Conservation (phyloP, 2,329 filamentous ascomycete species). For the Neonectria punicea region DNA sequence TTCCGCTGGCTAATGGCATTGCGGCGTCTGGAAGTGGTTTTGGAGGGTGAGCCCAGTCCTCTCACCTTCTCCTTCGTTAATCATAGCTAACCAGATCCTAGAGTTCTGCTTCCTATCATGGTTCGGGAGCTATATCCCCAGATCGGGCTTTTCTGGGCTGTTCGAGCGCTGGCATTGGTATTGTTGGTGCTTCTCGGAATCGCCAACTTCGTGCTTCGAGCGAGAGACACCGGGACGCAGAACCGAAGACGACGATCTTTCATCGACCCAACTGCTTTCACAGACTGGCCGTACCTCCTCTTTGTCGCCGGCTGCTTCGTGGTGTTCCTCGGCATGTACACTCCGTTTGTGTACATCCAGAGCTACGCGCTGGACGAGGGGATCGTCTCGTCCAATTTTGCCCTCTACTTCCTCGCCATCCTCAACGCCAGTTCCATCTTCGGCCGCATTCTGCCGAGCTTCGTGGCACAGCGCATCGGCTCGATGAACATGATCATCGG, state of each 20-base stretch:
- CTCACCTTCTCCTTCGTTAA: accelerated
- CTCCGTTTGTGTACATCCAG: conserved; percentile 76
- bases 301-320: conserved; percentile 49
- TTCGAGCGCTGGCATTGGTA: conserved; percentile 25
- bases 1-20: conserved; percentile 81
- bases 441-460: conserved; percentile 74
- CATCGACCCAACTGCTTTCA: conserved; percentile 30
- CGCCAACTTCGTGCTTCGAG: conserved; percentile 25
- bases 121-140: conserved; percentile 20
- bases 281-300: conserved; percentile 27
- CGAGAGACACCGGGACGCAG: neutral
- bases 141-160: conserved; percentile 25
- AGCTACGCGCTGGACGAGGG: conserved; percentile 73
- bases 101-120: conserved; percentile 37
- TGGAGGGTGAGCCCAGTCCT: conserved; percentile 58
- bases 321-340: conserved; percentile 69
- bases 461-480: conserved; percentile 47
- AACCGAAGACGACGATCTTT: conserved; percentile 18
- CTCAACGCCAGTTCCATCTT: conserved; percentile 81
- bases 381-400: conserved; percentile 66
- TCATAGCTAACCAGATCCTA: neutral
- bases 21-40: conserved; percentile 77
- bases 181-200: conserved; percentile 15
- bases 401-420: conserved; percentile 80
- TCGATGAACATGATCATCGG: conserved; percentile 49